Conservation (phyloP, 176 grass and related monocot species). For the Raddia guianensis region DNA sequence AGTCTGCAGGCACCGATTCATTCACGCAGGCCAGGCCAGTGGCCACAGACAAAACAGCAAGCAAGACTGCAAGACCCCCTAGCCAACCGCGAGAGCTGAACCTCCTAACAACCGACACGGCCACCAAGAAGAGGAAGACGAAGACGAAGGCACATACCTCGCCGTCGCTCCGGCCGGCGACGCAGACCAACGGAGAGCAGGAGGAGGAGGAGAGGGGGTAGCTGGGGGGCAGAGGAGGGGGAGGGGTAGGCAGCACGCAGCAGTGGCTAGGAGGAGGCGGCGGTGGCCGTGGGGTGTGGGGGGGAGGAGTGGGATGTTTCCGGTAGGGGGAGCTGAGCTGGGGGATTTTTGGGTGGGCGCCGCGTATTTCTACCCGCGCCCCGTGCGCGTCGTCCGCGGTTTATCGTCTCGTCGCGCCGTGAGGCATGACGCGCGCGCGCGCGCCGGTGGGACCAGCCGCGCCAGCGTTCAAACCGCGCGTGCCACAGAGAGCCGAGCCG, state of each 20-base stretch:
- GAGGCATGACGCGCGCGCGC: constrained; percentile 37
- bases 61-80: neutral
- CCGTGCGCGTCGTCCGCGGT: constrained; percentile 47
- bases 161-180: constrained; percentile 25
- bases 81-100: neutral
- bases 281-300: neutral
- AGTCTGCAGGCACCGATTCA: neutral
- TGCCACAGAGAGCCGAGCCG: neutral
- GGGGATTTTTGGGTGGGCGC: neutral
- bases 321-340: neutral
- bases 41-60: neutral
- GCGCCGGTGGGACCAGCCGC: neutral
- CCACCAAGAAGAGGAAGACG: neutral
- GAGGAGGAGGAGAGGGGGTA: neutral
- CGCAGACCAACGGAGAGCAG: neutral
- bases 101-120: neutral
- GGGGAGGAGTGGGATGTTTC: constrained; percentile 36
- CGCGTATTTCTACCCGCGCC: constrained; percentile 46
- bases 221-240: neutral
- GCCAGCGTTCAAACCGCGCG: constrained; percentile 36
- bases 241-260: neutral
- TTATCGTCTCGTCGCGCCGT: neutral
- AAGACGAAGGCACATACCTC: constrained; percentile 14
- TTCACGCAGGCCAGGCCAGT: neutral
- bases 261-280: neutral